A percentile compares a stretch with the other conserved stretches of the same genome.
phyloP scores from a whole-genome alignment of 371 early-diverging fungal genomes.

The Lichtheimia corymbifera region DNA sequence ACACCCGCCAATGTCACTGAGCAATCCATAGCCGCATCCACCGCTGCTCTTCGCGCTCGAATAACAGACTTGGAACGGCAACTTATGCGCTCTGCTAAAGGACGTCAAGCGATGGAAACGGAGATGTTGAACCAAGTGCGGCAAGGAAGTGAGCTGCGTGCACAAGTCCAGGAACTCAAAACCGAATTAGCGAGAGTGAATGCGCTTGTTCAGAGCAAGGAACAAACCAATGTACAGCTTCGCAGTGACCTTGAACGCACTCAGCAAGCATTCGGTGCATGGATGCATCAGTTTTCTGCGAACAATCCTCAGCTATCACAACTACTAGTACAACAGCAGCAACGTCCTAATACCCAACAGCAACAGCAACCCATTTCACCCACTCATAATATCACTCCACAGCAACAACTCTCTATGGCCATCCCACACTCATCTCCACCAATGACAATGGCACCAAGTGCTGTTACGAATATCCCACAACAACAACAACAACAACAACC shows the following conservation, averaged over 20 bases:
- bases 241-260: no score
- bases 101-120: slow-evolving; percentile 3
- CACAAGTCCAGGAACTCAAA: background rate
- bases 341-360: background rate
- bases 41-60: background rate
- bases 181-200: background rate
- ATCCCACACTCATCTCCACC: background rate
- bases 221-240: no score
- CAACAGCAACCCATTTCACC: background rate
- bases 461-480: background rate
- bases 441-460: background rate
- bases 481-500: background rate
- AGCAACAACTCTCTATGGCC: background rate
- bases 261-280: no score
- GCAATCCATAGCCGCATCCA: no score
- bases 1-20: no score
- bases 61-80: background rate
- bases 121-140: background rate
- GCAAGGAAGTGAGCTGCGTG: background rate
- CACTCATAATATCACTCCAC: background rate
- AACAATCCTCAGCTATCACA: background rate
- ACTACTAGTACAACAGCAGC: background rate
- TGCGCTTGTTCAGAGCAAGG: background rate
- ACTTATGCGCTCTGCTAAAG: slow-evolving; percentile 2
- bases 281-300: no score